phyloP scores from a whole-genome alignment of 1,139 yeast genomes.

The Hemisphaericaspora subhashii region DNA sequence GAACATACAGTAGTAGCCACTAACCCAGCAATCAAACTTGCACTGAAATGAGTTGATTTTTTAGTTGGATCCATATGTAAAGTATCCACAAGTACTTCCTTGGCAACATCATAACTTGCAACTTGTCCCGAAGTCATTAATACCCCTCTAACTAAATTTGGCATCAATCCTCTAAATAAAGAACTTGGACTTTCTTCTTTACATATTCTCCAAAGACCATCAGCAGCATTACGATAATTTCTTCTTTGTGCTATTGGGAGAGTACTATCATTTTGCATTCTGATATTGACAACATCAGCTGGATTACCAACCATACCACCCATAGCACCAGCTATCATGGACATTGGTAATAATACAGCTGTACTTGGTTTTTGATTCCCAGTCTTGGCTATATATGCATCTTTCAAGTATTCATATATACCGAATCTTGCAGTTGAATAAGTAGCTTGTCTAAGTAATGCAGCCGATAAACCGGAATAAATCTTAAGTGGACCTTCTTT shows the following conservation, averaged over 20 bases:
- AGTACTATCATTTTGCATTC: conserved; percentile 88
- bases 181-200: conserved; percentile 61
- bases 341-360: conserved; percentile 61
- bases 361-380: conserved; percentile 37
- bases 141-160: conserved; percentile 78
- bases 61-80: conserved; percentile 58
- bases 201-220: conserved; percentile 65
- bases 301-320: conserved; percentile 91
- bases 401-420: conserved; percentile 74
- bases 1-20: conserved; percentile 91
- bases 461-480: conserved; percentile 80
- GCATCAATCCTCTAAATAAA: conserved; percentile 71
- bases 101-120: conserved; percentile 81
- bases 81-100: conserved; percentile 53
- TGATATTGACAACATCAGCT: conserved; percentile 80
- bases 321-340: conserved; percentile 79
- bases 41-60: conserved; percentile 72
- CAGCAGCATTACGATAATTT: conserved; percentile 75
- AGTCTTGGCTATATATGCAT: conserved; percentile 40
- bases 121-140: conserved; percentile 92
- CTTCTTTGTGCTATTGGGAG: conserved; percentile 66
- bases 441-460: conserved; percentile 81
- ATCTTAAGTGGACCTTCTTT: conserved; percentile 69
- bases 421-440: conserved; percentile 88
- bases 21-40: conserved; percentile 76